These are phyloP conservation scores for Phytophthora niederhauseri DNA, from an alignment of 352 stramenopile species.

Conservation along the genomic window DNA sequence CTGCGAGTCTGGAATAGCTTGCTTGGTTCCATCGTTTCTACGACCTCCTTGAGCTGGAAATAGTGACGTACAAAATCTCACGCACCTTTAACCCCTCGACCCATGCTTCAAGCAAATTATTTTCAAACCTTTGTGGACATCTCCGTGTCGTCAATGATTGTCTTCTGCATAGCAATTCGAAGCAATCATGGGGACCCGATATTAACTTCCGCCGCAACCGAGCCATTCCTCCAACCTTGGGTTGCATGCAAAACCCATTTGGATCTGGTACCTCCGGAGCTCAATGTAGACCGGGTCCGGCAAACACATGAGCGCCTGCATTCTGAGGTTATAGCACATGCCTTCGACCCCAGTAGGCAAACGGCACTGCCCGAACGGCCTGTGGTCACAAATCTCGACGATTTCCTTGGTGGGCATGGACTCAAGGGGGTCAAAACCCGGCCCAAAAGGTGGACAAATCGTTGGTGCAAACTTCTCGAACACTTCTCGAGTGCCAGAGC, in stretches of 20 bases:
- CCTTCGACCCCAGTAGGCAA: neutral
- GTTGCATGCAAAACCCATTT: slow-evolving; percentile 2
- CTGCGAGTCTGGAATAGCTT: too few relatives aligned
- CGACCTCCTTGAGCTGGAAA: too few relatives aligned
- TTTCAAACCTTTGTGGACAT: too few relatives aligned
- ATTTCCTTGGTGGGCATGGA: slow-evolving; percentile 3
- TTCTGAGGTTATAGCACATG: slow-evolving; percentile 16
- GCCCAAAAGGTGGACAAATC: neutral
- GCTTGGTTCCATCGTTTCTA: too few relatives aligned
- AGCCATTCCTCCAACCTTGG: neutral
- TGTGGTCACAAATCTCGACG: slow-evolving; percentile 16
- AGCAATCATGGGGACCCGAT: neutral
- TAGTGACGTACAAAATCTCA: too few relatives aligned
- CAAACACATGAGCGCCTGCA: neutral
- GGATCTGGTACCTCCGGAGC: slow-evolving; percentile 3
- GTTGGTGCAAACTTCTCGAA: slow-evolving; percentile 1
- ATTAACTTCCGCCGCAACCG: neutral
- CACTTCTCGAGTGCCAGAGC: neutral
- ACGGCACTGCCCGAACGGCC: slow-evolving; percentile 5
- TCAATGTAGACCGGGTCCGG: neutral
- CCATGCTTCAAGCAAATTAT: too few relatives aligned
- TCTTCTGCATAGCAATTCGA: neutral
- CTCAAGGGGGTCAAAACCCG: neutral
- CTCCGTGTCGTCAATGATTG: too few relatives aligned
- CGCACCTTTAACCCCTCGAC: too few relatives aligned